Conservation (phyloP, 2,329 filamentous ascomycete genomes). For the Botrytis sinoallii region DNA sequence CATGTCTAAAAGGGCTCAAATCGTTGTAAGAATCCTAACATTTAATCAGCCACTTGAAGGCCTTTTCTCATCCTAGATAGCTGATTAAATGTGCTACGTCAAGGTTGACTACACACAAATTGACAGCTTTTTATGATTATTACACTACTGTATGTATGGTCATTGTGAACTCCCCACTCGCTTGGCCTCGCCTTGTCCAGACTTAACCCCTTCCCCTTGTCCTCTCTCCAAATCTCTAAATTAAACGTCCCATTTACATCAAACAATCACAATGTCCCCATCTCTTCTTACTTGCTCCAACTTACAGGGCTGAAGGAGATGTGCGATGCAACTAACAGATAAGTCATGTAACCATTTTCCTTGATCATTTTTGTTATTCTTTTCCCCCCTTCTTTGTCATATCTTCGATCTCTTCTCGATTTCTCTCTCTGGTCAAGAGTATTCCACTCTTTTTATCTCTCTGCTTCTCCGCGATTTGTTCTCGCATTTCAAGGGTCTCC, state of each 20-base stretch:
- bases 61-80: not conserved
- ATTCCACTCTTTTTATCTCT: constrained; percentile 7
- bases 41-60: not conserved
- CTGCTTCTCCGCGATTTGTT: constrained; percentile 18
- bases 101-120: not conserved
- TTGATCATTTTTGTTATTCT: constrained; percentile 27
- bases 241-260: constrained; percentile 48
- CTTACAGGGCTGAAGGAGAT: constrained; percentile 21
- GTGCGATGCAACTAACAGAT: constrained; percentile 14
- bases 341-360: constrained; percentile 13
- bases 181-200: not conserved
- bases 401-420: constrained; percentile 21
- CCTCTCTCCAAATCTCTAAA: constrained; percentile 7
- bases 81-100: not conserved
- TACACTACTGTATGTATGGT: not conserved
- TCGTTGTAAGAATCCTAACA: not conserved
- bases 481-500: constrained; percentile 31
- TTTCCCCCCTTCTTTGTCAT: constrained; percentile 25
- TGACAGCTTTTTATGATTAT: not conserved
- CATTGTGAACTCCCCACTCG: not conserved
- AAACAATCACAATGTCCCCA: constrained; percentile 41
- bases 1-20: not conserved
- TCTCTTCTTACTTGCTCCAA: constrained; percentile 8
- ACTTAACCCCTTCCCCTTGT: constrained; percentile 7
- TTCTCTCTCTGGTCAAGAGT: constrained; percentile 1